A percentile compares a stretch with the other conserved stretches of the same genome.
Evolutionary conservation across 345 rosid species (phyloP).

Genomic region (Acer campestre): DNA sequence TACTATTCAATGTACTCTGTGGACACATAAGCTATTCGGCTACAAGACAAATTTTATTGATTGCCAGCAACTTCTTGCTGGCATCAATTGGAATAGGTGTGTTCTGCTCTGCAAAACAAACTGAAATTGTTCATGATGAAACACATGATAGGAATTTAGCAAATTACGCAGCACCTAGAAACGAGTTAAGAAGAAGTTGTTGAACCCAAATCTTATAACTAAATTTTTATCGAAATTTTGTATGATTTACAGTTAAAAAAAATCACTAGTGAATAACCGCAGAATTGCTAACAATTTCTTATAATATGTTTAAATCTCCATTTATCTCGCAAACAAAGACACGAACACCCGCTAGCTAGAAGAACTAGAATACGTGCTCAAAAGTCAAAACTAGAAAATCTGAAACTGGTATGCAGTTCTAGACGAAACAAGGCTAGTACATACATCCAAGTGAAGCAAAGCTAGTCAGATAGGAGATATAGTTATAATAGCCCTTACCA

Average conservation of each 20-base stretch:
- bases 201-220: neutral
- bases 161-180: neutral
- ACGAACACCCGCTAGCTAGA: neutral
- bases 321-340: neutral
- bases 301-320: neutral
- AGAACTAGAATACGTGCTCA: neutral
- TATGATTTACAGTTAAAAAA: neutral
- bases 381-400: neutral
- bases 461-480: too few species aligned
- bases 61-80: constrained; percentile 55
- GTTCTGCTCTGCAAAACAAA: constrained; percentile 20
- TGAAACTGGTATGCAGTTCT: neutral
- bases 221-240: neutral
- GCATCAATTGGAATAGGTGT: constrained; percentile 27
- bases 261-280: neutral
- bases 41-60: constrained; percentile 14
- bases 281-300: neutral
- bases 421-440: too few species aligned
- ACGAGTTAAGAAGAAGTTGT: neutral
- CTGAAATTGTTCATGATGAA: neutral
- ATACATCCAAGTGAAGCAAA: too few species aligned
- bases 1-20: constrained; percentile 37
- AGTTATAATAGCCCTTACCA: too few species aligned
- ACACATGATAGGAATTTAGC: neutral
- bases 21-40: constrained; percentile 50